Conservation (phyloP, 108 stramenopile species). For the Nitzschia inconspicua region DNA sequence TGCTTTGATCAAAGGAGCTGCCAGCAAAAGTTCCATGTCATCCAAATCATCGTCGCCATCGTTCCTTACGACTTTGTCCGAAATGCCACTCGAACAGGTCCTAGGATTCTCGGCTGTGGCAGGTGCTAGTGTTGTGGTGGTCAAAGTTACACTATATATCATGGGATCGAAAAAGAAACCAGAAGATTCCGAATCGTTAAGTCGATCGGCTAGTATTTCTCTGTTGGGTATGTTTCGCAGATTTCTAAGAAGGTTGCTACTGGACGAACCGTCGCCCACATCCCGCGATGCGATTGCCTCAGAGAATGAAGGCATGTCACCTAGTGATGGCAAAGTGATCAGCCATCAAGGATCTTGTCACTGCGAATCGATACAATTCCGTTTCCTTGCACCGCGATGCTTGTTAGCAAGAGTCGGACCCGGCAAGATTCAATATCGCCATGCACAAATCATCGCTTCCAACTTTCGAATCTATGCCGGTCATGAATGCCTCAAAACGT, state of each 20-base stretch:
- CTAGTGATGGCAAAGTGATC: constrained; percentile 6
- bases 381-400: constrained; percentile 50
- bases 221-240: constrained; percentile 11
- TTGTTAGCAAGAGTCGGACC: constrained; percentile 41
- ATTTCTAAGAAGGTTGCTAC: constrained; percentile 9
- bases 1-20: too few species aligned
- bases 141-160: background rate
- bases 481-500: constrained; percentile 47
- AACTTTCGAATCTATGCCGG: constrained; percentile 51
- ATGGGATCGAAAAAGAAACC: background rate
- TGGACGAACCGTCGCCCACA: constrained; percentile 1
- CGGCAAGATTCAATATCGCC: constrained; percentile 70
- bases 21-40: too few species aligned
- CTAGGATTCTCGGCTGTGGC: background rate
- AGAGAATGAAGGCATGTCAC: background rate
- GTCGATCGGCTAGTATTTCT: constrained; percentile 1
- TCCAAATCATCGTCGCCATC: too few species aligned
- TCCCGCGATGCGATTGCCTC: background rate
- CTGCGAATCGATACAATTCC: constrained; percentile 61
- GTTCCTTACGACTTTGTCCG: too few species aligned
- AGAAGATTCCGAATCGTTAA: too few species aligned
- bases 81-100: background rate
- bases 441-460: constrained; percentile 42
- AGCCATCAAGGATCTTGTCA: constrained; percentile 64
- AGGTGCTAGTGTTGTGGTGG: background rate